Evolutionary conservation across 495 filamentous ascomycete genomes (phyloP).

Genomic region (Parmelia sp.): DNA sequence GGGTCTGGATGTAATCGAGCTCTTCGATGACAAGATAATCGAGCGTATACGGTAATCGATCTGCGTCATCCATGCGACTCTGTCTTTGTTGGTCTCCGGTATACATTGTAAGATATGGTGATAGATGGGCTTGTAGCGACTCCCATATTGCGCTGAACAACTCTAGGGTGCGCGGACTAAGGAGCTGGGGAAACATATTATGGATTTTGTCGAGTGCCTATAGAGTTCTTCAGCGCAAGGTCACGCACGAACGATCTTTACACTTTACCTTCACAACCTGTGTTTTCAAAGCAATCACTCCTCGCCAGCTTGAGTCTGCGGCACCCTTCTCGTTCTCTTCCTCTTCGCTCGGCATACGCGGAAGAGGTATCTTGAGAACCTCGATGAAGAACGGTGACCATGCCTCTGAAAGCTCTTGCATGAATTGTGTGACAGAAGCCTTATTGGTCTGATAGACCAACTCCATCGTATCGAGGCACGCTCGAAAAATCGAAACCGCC

Average conservation of each 20-base stretch:
- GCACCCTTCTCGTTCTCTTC: conserved; percentile 46
- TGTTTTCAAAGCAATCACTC: conserved; percentile 76
- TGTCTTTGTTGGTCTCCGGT: conserved; percentile 71
- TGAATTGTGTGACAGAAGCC: conserved; percentile 75
- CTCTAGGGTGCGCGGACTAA: conserved; percentile 67
- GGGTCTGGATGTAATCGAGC: conserved; percentile 84
- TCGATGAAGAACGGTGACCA: conserved; percentile 86
- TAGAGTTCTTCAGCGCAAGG: background rate
- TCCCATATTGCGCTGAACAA: conserved; percentile 84
- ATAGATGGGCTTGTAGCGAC: conserved; percentile 65
- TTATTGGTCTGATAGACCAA: conserved; percentile 91
- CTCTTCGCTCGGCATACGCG: conserved; percentile 51
- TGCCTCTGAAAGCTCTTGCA: conserved; percentile 68
- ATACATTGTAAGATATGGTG: conserved; percentile 71
- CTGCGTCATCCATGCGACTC: conserved; percentile 80
- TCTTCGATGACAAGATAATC: conserved; percentile 91
- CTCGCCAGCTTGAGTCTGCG: conserved; percentile 53
- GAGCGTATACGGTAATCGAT: conserved; percentile 89
- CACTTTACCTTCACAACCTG: conserved; percentile 71
- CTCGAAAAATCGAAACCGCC: conserved; percentile 79
- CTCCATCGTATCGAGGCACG: conserved; percentile 89
- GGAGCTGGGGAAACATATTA: conserved; percentile 69
- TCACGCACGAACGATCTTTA: conserved; percentile 3
- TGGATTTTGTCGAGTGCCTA: conserved; percentile 87
- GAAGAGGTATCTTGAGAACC: conserved; percentile 63